Evolutionary conservation across 1,284 basidiomycete genomes (phyloP).

Genomic region (Trichosporon asahii): DNA sequence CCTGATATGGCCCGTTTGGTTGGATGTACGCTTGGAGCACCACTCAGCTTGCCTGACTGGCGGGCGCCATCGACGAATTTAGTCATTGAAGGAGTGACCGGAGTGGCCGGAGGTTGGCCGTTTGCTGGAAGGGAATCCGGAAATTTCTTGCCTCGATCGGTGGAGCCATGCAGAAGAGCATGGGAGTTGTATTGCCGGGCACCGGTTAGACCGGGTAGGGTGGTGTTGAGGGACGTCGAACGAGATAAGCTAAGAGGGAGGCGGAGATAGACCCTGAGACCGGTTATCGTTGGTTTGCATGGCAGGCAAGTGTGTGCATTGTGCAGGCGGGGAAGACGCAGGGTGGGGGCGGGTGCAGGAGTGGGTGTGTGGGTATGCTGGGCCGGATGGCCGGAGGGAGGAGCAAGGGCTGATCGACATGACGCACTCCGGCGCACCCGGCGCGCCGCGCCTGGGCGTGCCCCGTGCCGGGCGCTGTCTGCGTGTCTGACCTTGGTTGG

Average conservation of each 20-base stretch:
- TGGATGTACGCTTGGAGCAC: background rate
- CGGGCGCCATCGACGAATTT: background rate
- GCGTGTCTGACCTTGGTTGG: background rate
- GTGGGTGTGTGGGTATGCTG: background rate
- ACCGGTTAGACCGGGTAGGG: background rate
- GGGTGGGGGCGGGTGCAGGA: background rate
- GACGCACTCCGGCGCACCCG: background rate
- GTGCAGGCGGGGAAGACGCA: background rate
- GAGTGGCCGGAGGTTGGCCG: no score
- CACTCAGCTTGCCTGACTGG: background rate
- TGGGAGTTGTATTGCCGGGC: background rate
- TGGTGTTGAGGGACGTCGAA: background rate
- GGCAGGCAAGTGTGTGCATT: background rate
- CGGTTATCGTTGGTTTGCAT: background rate
- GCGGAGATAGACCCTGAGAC: background rate
- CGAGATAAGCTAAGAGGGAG: background rate
- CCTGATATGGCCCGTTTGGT: background rate
- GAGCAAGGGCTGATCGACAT: slow-evolving; percentile 2
- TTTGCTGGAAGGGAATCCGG: background rate
- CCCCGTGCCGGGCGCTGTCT: background rate
- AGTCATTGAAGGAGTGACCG: background rate
- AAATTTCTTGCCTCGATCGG: background rate
- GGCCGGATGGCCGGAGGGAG: background rate
- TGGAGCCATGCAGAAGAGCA: background rate
- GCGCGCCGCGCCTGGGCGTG: background rate